Evolutionary conservation across 2,329 filamentous ascomycete genomes (phyloP).

Genomic region (Colletotrichum truncatum): DNA sequence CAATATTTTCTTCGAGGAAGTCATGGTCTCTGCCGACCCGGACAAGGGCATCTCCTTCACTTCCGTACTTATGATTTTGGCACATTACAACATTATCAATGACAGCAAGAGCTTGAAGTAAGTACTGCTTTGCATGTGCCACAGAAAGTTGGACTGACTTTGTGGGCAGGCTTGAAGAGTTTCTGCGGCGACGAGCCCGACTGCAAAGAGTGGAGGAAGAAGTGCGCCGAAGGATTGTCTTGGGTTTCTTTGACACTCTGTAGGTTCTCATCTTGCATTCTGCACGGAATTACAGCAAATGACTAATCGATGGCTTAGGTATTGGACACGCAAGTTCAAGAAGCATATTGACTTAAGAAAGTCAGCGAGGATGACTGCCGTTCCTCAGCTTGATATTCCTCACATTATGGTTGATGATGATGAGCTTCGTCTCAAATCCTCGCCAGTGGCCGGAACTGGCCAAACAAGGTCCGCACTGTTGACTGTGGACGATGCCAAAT

Average conservation of each 20-base stretch:
- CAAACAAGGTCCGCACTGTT: conserved; percentile 43
- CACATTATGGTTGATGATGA: conserved; percentile 89
- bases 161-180: conserved; percentile 81
- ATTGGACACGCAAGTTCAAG: conserved; percentile 87
- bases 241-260: conserved; percentile 95
- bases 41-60: conserved; percentile 93
- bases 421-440: conserved; percentile 38
- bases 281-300: not conserved
- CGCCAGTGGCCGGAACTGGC: conserved; percentile 35
- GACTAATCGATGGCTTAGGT: conserved; percentile 52
- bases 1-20: conserved; percentile 97
- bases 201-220: conserved; percentile 96
- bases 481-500: conserved; percentile 44
- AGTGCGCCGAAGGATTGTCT: conserved; percentile 86
- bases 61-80: conserved; percentile 90
- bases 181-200: conserved; percentile 86
- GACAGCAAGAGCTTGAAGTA: conserved; percentile 94
- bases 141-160: not conserved
- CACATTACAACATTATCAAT: conserved; percentile 98
- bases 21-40: conserved; percentile 90
- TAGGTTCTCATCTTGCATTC: conserved; percentile 49
- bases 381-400: conserved; percentile 85
- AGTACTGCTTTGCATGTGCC: conserved; percentile 36
- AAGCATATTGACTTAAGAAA: conserved; percentile 77
- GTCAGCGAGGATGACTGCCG: conserved; percentile 77